Base-by-base conservation (phyloP, 192 early-diverging fungal species). In the Dissophora ornata region DNA sequence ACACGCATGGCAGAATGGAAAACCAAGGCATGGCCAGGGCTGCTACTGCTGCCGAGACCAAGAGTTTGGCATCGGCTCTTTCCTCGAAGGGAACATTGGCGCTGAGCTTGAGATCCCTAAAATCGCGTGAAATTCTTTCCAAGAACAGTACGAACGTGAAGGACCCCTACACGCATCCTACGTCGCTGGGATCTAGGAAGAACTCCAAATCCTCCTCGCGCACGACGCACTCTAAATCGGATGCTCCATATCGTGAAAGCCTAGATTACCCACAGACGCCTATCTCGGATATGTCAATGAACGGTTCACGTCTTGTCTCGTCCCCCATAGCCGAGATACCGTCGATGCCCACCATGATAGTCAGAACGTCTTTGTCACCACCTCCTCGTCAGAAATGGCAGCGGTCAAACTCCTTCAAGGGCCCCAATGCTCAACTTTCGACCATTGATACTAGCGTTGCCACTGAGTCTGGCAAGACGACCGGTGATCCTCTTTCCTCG, bases 381-480 rank as follows among this genome's bases (percentile, higher is more conserved):
- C 71, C 71, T 12, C 71, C 71, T 28, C 71, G 71, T 22, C 71
- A 75, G 34, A 64, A 62, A 15, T 74, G 71, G 71, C 18, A 29
- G 0, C 71, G 63, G 11, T 60, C 71, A 45, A 75, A 75, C 45
- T 75, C 71, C 0, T 67, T 48, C 63, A 55, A 67, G 45, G 41
- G 57, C 3, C 8, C 42, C 0, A 28, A 13, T 13, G 4, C 44
- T 6, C 2, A 36, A 19, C 26, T 56, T 21, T 28, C 54, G 10
- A 24, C 58, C 33, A 44, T 52, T 30, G 57, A 58, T 45, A 49
- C 47, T 8, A 34, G 9, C 25, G 12, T 24, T 9, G 55, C 45
- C 32, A 50, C 16, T 24, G 59, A 34, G 22, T 13, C 32, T 8
- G 13, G 36, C 19, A 42, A 28, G 6, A 34, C 30, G 57, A 38